These are phyloP conservation scores for Stagonosporopsis vannaccii DNA, from an alignment of 2,329 filamentous ascomycete species.

Conservation along the genomic window DNA sequence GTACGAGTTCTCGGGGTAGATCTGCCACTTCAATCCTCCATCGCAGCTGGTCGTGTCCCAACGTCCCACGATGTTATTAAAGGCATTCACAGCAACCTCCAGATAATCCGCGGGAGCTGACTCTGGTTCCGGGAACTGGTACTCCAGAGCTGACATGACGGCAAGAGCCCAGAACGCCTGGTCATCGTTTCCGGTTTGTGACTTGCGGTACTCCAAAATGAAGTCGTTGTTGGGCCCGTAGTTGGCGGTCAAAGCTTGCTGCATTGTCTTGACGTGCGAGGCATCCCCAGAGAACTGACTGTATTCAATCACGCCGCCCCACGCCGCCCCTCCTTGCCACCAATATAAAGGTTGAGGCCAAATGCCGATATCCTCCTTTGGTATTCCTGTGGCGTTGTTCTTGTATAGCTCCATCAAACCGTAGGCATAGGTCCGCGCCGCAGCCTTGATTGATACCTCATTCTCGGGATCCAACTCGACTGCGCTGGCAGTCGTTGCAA, in stretches of 20 bases:
- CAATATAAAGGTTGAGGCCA: constrained; percentile 56
- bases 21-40: constrained; percentile 83
- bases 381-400: constrained; percentile 34
- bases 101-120: constrained; percentile 62
- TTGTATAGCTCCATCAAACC: constrained; percentile 48
- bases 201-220: constrained; percentile 52
- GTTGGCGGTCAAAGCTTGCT: constrained; percentile 53
- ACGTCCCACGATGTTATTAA: constrained; percentile 71
- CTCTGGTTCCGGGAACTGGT: constrained; percentile 68
- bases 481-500: constrained; percentile 36
- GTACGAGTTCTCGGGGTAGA: constrained; percentile 73
- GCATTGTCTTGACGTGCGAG: constrained; percentile 52
- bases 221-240: constrained; percentile 53
- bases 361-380: constrained; percentile 47
- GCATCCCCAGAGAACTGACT: constrained; percentile 56
- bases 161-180: constrained; percentile 77
- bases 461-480: constrained; percentile 44
- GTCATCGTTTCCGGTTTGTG: constrained; percentile 69
- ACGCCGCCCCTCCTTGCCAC: constrained; percentile 55
- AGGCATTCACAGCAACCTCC: constrained; percentile 72
- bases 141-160: constrained; percentile 72
- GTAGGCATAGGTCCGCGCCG: constrained; percentile 39
- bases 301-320: constrained; percentile 54
- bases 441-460: constrained; percentile 44
- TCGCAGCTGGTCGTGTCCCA: constrained; percentile 74